Evolutionary conservation across 2,329 filamentous ascomycete species (phyloP).

Genomic region (Sclerotinia trifoliorum): DNA sequence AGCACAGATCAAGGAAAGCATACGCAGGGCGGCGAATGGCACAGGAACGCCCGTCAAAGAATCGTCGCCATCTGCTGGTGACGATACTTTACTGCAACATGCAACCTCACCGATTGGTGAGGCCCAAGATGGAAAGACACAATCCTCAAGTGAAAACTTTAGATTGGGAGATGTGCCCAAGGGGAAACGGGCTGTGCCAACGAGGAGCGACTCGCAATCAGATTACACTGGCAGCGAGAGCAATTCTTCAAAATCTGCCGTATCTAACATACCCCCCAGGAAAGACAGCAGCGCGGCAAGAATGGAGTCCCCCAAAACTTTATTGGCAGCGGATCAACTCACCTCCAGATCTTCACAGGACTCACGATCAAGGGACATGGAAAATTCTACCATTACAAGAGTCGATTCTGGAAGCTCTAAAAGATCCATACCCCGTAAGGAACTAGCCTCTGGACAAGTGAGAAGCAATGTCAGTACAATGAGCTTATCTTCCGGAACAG

Average conservation of each 20-base stretch:
- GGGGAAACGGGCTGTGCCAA: constrained; percentile 51
- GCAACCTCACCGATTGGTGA: constrained; percentile 32
- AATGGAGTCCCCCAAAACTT: constrained; percentile 33
- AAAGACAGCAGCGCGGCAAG: constrained; percentile 21
- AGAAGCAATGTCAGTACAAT: constrained; percentile 34
- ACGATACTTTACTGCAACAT: constrained; percentile 37
- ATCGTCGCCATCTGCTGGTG: constrained; percentile 32
- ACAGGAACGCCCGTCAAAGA: constrained; percentile 28
- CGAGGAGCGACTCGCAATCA: constrained; percentile 41
- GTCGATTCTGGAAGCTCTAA: constrained; percentile 55
- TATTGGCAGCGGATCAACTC: constrained; percentile 42
- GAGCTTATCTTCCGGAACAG: constrained; percentile 35
- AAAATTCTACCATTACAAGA: constrained; percentile 45
- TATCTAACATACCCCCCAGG: constrained; percentile 31
- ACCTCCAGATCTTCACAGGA: constrained; percentile 59
- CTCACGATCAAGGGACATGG: constrained; percentile 55
- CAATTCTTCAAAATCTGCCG: constrained; percentile 41
- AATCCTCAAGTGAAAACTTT: constrained; percentile 57
- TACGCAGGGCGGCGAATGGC: constrained; percentile 42
- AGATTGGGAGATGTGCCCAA: constrained; percentile 80
- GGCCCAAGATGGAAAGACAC: constrained; percentile 41
- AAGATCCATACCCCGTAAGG: constrained; percentile 60
- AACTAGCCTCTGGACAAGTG: constrained; percentile 44
- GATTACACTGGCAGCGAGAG: constrained; percentile 36
- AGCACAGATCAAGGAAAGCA: constrained; percentile 49